Conservation (phyloP, 495 filamentous ascomycete species). For the Xylaria telfairii region DNA sequence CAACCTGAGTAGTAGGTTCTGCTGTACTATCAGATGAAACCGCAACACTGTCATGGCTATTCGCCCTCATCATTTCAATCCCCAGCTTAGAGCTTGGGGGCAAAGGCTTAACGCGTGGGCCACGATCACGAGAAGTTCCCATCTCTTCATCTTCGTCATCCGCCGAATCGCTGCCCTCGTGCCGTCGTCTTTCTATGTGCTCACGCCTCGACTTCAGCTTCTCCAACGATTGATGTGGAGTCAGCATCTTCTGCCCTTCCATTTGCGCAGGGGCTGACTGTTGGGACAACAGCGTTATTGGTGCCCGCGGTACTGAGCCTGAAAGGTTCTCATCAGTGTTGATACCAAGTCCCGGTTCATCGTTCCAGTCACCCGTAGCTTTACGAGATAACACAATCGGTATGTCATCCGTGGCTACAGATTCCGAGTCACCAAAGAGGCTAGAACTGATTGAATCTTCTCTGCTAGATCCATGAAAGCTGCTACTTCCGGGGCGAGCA, state of each 20-base stretch:
- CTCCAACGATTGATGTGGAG: slow-evolving; percentile 75
- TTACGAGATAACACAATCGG: slow-evolving; percentile 76
- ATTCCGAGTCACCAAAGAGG: slow-evolving; percentile 84
- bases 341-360: slow-evolving; percentile 73
- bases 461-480: slow-evolving; percentile 76
- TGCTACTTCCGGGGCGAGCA: slow-evolving; percentile 68
- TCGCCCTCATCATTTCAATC: slow-evolving; percentile 95
- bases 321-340: slow-evolving; percentile 51
- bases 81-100: slow-evolving; percentile 77
- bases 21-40: slow-evolving; percentile 47
- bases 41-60: slow-evolving; percentile 85
- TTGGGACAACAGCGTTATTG: slow-evolving; percentile 64
- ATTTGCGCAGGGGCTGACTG: slow-evolving; percentile 72
- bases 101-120: slow-evolving; percentile 47
- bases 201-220: slow-evolving; percentile 77
- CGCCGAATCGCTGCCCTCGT: slow-evolving; percentile 83
- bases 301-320: slow-evolving; percentile 40
- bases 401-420: slow-evolving; percentile 76
- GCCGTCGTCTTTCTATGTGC: slow-evolving; percentile 73
- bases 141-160: slow-evolving; percentile 95
- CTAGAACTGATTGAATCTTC: slow-evolving; percentile 88
- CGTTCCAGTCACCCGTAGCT: slow-evolving; percentile 73
- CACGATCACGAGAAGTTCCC: slow-evolving; percentile 62
- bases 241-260: slow-evolving; percentile 56
- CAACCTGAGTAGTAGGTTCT: slow-evolving; percentile 49